phyloP scores from a whole-genome alignment of 768 basidiomycete species.

The Termitomyces sp. region DNA sequence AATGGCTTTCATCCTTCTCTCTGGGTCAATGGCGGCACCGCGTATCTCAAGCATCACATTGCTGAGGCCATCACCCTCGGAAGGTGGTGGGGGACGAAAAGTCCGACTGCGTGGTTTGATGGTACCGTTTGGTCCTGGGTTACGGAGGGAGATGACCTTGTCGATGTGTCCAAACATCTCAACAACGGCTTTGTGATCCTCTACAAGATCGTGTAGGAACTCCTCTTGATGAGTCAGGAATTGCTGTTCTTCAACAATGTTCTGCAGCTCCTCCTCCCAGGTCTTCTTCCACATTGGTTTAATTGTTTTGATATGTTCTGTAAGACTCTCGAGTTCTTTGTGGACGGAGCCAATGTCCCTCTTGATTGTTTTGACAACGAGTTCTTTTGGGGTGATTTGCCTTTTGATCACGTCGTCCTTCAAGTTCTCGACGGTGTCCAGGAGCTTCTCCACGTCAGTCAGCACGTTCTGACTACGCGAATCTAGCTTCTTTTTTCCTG shows the following conservation, averaged over 20 bases:
- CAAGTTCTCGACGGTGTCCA: conserved; percentile 84
- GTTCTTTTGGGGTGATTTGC: conserved; percentile 76
- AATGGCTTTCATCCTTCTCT: conserved; percentile 86
- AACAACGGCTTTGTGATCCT: conserved; percentile 86
- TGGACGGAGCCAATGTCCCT: conserved; percentile 64
- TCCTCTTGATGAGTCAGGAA: conserved; percentile 92
- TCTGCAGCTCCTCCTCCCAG: conserved; percentile 94
- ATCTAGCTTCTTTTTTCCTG: conserved; percentile 91
- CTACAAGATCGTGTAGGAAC: conserved; percentile 79
- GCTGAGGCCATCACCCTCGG: conserved; percentile 62
- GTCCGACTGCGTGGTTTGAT: conserved; percentile 28
- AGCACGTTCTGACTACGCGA: conserved; percentile 82
- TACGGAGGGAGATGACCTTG: conserved; percentile 74
- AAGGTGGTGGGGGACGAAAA: conserved; percentile 57
- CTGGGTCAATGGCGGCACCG: conserved; percentile 75
- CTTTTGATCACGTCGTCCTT: conserved; percentile 90
- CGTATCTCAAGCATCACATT: conserved; percentile 91
- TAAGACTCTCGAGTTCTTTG: conserved; percentile 68
- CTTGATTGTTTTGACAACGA: conserved; percentile 63
- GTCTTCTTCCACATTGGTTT: conserved; percentile 99
- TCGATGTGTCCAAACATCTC: conserved; percentile 90
- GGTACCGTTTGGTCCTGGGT: conserved; percentile 34
- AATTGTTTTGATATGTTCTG: conserved; percentile 80
- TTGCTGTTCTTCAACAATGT: conserved; percentile 96
- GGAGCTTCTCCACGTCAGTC: conserved; percentile 88